phyloP scores from a whole-genome alignment of 2,329 filamentous ascomycete genomes.

The Paradendryphiella salina region DNA sequence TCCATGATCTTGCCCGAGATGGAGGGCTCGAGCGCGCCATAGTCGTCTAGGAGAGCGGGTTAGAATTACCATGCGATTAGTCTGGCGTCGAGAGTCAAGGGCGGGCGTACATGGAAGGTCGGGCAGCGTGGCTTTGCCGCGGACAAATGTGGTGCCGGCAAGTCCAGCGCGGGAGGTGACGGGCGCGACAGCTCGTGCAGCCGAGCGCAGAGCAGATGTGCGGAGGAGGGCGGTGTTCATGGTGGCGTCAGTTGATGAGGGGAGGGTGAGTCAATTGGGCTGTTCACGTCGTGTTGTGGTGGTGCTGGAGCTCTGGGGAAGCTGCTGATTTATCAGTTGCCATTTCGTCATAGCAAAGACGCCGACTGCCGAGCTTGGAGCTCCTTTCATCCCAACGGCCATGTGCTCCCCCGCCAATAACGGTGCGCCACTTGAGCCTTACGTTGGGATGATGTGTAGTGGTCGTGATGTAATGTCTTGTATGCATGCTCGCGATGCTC shows the following conservation, averaged over 20 bases:
- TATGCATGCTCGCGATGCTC: not conserved
- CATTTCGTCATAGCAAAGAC: constrained; percentile 34
- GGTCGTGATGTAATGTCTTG: not conserved
- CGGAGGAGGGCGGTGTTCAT: constrained; percentile 82
- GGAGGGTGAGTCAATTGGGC: constrained; percentile 27
- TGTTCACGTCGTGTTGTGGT: constrained; percentile 10
- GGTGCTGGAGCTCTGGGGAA: constrained; percentile 9
- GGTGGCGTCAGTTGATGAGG: constrained; percentile 35
- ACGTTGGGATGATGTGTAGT: not conserved
- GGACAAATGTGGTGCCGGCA: constrained; percentile 74
- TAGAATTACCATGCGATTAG: not conserved
- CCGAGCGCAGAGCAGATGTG: constrained; percentile 69
- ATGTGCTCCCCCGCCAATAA: constrained; percentile 18
- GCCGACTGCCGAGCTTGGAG: constrained; percentile 27
- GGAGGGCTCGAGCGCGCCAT: constrained; percentile 84
- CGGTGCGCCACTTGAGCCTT: not conserved
- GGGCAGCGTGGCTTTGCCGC: constrained; percentile 89
- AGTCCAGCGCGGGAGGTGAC: constrained; percentile 65
- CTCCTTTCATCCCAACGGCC: constrained; percentile 13
- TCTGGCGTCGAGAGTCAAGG: not conserved
- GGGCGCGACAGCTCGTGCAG: constrained; percentile 68
- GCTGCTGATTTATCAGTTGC: constrained; percentile 19
- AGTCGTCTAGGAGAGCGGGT: constrained; percentile 70
- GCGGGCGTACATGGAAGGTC: constrained; percentile 73
- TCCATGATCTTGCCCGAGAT: constrained; percentile 95